Conservation (phyloP, 768 basidiomycete species). For the Panellus pusillus region DNA sequence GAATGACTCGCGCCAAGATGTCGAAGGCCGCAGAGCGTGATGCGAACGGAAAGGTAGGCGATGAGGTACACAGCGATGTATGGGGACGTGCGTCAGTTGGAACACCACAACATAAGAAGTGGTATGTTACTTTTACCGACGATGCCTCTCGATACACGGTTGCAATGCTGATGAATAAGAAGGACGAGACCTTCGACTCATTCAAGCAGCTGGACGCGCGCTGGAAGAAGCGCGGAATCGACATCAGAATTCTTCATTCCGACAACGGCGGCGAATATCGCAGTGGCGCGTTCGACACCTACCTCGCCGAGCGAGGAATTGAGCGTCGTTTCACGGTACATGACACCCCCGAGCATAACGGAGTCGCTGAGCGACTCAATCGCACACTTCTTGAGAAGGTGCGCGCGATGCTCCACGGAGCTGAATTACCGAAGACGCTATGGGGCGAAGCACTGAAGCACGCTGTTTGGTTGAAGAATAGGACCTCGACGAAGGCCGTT, state of each 20-base stretch:
- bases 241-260: slow-evolving; percentile 28
- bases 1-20: slow-evolving; percentile 27
- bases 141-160: slow-evolving; percentile 27
- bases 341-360: slow-evolving; percentile 33
- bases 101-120: slow-evolving; percentile 22
- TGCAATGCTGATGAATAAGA: slow-evolving; percentile 26
- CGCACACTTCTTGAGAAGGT: slow-evolving; percentile 14
- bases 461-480: slow-evolving; percentile 28
- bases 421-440: slow-evolving; percentile 27
- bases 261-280: slow-evolving; percentile 32
- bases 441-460: slow-evolving; percentile 32
- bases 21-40: slow-evolving; percentile 22
- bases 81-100: slow-evolving; percentile 33
- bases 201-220: slow-evolving; percentile 26
- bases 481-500: slow-evolving; percentile 23
- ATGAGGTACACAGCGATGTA: slow-evolving; percentile 34
- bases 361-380: slow-evolving; percentile 37
- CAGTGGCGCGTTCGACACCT: slow-evolving; percentile 19
- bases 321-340: slow-evolving; percentile 23
- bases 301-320: slow-evolving; percentile 22
- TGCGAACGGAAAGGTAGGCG: slow-evolving; percentile 26
- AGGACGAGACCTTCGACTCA: slow-evolving; percentile 26
- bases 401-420: slow-evolving; percentile 30
- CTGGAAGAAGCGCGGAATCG: slow-evolving; percentile 23
- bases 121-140: slow-evolving; percentile 36